phyloP scores from a whole-genome alignment of 176 grass and related monocot genomes.

The Zizania latifolia region DNA sequence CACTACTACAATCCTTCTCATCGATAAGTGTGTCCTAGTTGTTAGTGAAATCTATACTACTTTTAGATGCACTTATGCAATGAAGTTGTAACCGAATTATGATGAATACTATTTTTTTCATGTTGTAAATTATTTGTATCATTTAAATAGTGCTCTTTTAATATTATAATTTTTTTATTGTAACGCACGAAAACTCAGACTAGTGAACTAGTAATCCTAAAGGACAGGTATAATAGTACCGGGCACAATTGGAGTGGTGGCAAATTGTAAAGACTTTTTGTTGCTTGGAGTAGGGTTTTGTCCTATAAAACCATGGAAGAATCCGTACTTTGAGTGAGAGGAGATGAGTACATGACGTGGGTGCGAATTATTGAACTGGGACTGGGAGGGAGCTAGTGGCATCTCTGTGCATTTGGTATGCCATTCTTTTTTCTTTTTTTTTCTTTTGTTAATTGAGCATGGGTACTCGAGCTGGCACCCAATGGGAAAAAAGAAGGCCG shows the following conservation, averaged over 20 bases:
- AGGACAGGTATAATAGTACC: background rate
- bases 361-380: constrained; percentile 29
- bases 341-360: constrained; percentile 10
- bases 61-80: too few species aligned
- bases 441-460: constrained; percentile 3
- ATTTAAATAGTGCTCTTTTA: too few species aligned
- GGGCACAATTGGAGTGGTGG: background rate
- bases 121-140: too few species aligned
- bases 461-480: background rate
- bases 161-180: too few species aligned
- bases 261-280: background rate
- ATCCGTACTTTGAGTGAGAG: constrained; percentile 14
- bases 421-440: background rate
- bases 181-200: too few species aligned
- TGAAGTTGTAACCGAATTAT: too few species aligned
- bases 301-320: constrained; percentile 37
- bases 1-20: too few species aligned
- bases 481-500: background rate
- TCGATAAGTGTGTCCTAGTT: too few species aligned
- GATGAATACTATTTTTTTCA: too few species aligned
- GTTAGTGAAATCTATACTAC: too few species aligned
- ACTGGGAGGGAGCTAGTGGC: constrained; percentile 33
- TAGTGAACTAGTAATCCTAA: too few species aligned
- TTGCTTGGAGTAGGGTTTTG: constrained; percentile 26
- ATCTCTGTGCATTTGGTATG: background rate